These are phyloP conservation scores for Kodamaea ohmeri DNA, from an alignment of 1,139 yeast species.

Conservation along the genomic window DNA sequence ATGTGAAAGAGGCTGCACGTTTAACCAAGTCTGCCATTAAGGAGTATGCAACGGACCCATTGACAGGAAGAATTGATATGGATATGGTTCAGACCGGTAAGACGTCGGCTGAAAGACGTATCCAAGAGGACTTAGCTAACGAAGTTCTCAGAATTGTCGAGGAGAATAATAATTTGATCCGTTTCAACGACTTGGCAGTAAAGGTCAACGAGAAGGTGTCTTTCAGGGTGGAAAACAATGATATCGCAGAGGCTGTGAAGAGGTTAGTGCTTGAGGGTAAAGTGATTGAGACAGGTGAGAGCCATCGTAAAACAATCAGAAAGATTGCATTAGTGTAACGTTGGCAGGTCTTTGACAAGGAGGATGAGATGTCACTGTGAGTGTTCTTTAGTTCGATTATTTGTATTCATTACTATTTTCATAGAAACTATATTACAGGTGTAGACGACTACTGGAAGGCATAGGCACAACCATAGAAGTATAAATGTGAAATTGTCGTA, in stretches of 20 bases:
- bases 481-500: no score
- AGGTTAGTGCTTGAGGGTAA: slow-evolving; percentile 76
- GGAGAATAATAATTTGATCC: slow-evolving; percentile 40
- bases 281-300: slow-evolving; percentile 69
- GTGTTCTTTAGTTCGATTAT: slow-evolving; percentile 1
- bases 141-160: slow-evolving; percentile 54
- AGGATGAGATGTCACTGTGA: not conserved
- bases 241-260: slow-evolving; percentile 64
- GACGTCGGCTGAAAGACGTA: slow-evolving; percentile 79
- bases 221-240: slow-evolving; percentile 65
- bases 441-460: no score
- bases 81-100: slow-evolving; percentile 96
- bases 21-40: slow-evolving; percentile 90
- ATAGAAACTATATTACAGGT: not conserved
- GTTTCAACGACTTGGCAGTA: slow-evolving; percentile 60
- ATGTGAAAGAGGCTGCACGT: slow-evolving; percentile 93
- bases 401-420: slow-evolving; percentile 2
- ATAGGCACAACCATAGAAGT: no score
- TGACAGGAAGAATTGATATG: slow-evolving; percentile 96
- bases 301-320: slow-evolving; percentile 65
- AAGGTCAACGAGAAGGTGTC: slow-evolving; percentile 70
- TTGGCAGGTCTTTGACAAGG: not conserved
- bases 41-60: slow-evolving; percentile 97
- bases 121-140: slow-evolving; percentile 69
- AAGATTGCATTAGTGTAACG: slow-evolving; percentile 31